Evolutionary conservation across 306 rosid genomes (phyloP).

Genomic region (Crotalaria pallida): DNA sequence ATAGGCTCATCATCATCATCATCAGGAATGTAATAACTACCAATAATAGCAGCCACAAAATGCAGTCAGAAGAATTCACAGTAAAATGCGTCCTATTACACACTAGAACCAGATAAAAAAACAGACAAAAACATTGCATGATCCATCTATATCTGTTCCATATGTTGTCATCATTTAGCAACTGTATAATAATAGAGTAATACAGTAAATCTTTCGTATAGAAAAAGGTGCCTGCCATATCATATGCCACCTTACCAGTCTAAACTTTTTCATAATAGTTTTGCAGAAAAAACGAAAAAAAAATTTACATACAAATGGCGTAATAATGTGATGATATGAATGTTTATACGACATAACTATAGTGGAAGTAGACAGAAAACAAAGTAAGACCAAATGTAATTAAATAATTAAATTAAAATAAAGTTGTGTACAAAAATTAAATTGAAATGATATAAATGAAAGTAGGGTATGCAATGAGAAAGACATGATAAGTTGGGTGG

Average conservation of each 20-base stretch:
- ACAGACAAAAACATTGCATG: no score
- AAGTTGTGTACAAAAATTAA: no score
- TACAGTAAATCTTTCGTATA: neutral
- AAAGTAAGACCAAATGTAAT: no score
- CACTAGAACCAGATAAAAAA: neutral
- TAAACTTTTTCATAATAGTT: neutral
- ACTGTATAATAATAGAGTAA: no score
- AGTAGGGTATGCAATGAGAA: no score
- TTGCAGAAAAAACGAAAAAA: neutral
- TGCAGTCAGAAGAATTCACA: constrained; percentile 9
- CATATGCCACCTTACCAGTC: constrained; percentile 5
- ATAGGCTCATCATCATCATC: constrained; percentile 9
- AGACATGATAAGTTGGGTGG: constrained; percentile 20
- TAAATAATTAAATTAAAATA: no score
- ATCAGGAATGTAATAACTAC: constrained; percentile 26
- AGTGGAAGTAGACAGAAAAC: neutral
- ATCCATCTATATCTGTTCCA: no score
- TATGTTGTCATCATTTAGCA: neutral
- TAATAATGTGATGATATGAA: no score
- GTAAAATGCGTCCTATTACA: neutral
- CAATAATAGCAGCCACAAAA: constrained; percentile 6
- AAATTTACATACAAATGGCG: no score
- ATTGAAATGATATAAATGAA: neutral
- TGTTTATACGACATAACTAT: neutral
- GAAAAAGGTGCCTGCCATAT: neutral